Base-by-base conservation (phyloP, 2,329 filamentous ascomycete species). In the Colletotrichum neosansevieriae region DNA sequence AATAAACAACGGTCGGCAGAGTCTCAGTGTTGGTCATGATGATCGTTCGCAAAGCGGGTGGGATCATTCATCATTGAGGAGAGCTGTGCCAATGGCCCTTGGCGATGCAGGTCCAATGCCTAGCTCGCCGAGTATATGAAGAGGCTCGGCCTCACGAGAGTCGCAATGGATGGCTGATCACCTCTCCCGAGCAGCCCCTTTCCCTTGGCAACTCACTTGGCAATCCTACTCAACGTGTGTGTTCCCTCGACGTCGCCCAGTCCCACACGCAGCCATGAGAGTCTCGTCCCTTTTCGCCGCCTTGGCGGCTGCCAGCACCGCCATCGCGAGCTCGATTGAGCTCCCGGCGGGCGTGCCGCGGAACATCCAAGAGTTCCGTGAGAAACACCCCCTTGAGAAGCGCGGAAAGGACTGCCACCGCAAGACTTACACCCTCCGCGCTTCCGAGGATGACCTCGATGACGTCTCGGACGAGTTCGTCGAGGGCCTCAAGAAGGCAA, bases 381-480 rank as follows among this genome's bases (percentile, higher is more conserved):
- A 70, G 73, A 85, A 88, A 74, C 85, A 83, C 3, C 79, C 85
- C 38, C 85, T 89, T 68, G 82, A 88, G 73, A 86, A 88, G 71
- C 63, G 70, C 10, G 50, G 42, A 5, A 45, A 11, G n/a, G 62
- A 64, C 60, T 68, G 63, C 63, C 42, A 50, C 19, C 70, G 70
- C 34, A 68, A 68, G 47, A 71, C 70, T 2, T 68, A 58, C 59
- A 62, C 59, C 11, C 38, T 59, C 2, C 67, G 70, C 7, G 68
- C 67, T 47, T 71, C 68, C 7, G 50, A 70, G 51, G 86, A 86
- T 32, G 86, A 89, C 73, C 86, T 75, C 47, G 73, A 76, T 40
- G 75, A 75, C 24, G 63, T 73, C 38, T 73, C 75, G 5, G 72
- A 72, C 19, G 75, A 76, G 45, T 76, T 89, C 64, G 78, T 85